Percentiles rank a stretch among this genome's conserved stretches.
Evolutionary conservation across 2,329 filamentous ascomycete genomes (phyloP).

Genomic region (Beauveria rudraprayagi): DNA sequence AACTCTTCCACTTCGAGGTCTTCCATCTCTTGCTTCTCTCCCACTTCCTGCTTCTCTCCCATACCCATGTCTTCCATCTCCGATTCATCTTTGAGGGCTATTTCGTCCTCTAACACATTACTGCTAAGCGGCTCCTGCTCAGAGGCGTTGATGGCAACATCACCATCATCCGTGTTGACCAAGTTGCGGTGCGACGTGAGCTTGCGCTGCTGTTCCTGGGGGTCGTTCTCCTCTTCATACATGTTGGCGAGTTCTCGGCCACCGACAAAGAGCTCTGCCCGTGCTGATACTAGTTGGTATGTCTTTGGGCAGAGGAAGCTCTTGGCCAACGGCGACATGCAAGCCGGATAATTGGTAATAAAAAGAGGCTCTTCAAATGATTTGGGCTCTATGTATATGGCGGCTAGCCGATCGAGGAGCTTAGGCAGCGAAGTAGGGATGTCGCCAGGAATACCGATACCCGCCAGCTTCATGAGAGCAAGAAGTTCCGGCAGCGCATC

Average conservation of each 20-base stretch:
- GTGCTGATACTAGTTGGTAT: conserved; percentile 66
- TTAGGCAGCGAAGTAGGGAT: conserved; percentile 52
- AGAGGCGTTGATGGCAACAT: conserved; percentile 20
- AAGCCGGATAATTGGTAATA: conserved; percentile 82
- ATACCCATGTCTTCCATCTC: conserved; percentile 11
- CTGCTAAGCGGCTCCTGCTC: conserved; percentile 2
- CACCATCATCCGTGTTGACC: conserved; percentile 27
- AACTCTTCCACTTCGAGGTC: background rate
- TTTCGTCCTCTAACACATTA: conserved; percentile 7
- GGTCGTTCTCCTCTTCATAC: conserved; percentile 97
- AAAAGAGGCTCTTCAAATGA: conserved; percentile 65
- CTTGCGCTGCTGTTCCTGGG: conserved; percentile 76
- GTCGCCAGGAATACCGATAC: conserved; percentile 56
- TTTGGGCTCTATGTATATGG: conserved; percentile 67
- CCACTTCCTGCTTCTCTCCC: conserved; percentile 9
- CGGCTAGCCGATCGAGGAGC: conserved; percentile 74
- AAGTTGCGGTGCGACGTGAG: conserved; percentile 50
- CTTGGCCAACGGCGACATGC: conserved; percentile 86
- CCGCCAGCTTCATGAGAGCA: conserved; percentile 45
- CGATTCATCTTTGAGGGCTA: conserved; percentile 7
- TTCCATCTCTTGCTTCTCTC: conserved; percentile 18
- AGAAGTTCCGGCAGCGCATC: conserved; percentile 53
- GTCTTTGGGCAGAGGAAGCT: conserved; percentile 64
- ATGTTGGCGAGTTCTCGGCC: conserved; percentile 85
- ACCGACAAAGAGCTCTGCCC: conserved; percentile 76